Conservation (phyloP, 2,329 filamentous ascomycete species). For the Xylaria sp. region DNA sequence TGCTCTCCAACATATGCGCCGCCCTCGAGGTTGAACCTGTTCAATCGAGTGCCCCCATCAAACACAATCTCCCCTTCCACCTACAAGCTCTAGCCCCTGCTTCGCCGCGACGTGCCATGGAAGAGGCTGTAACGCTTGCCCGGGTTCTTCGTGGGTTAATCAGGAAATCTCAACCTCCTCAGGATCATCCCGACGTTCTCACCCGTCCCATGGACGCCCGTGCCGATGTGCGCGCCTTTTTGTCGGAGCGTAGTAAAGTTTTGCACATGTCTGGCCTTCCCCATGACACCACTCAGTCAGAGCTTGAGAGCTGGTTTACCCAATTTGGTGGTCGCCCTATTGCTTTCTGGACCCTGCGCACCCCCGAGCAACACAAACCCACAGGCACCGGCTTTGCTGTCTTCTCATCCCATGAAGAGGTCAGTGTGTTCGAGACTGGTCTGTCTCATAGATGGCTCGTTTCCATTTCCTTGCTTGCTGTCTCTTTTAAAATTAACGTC, state of each 20-base stretch:
- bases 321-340: conserved; percentile 98
- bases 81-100: conserved; percentile 94
- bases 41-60: conserved; percentile 96
- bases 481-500: neutral
- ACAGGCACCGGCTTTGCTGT: conserved; percentile 98
- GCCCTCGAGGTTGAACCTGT: conserved; percentile 98
- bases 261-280: conserved; percentile 97
- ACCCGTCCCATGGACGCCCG: conserved; percentile 96
- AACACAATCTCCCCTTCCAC: conserved; percentile 98
- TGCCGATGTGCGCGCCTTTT: conserved; percentile 94
- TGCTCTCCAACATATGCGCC: conserved; percentile 96
- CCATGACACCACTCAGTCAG: conserved; percentile 97
- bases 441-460: neutral
- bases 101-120: conserved; percentile 94
- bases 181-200: conserved; percentile 94
- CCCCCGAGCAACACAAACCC: conserved; percentile 99
- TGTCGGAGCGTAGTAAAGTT: conserved; percentile 96
- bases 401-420: conserved; percentile 99
- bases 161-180: conserved; percentile 92
- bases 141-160: conserved; percentile 92
- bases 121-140: conserved; percentile 93
- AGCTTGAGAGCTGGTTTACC: conserved; percentile 99
- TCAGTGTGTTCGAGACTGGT: conserved; percentile 58
- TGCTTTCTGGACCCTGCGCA: conserved; percentile 98
- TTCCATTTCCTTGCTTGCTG: neutral